Evolutionary conservation across 495 filamentous ascomycete species (phyloP), one percentile per base, ranked within the genome.

Genomic region (Lasiosphaeria ovina): DNA sequence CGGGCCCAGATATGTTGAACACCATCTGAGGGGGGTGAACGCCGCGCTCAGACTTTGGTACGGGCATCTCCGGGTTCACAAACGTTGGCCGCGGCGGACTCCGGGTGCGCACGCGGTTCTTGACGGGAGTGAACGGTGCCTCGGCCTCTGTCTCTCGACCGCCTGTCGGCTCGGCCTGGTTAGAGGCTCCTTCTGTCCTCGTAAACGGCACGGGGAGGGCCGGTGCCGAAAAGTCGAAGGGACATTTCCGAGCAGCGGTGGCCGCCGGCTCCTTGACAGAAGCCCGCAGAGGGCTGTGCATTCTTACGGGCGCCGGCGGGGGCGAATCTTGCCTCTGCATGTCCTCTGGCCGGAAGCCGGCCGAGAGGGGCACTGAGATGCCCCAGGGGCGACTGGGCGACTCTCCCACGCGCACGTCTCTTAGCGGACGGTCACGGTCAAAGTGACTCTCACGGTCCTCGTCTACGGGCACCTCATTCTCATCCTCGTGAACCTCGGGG

Each of bases 321-420:
- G 76, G 80, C 0, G 79, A 79, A 8, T 70, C 65, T 7, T 74
- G 76, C 44, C 70, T 68, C 9, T 58, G 65, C 8, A 58, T 61
- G 8, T 69, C 69, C 32, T 70, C 65, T 12, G 65, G 33, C 55
- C 62, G 4, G 56, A 65, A 34, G 10, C 42, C 60, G 6, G 45
- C 60, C 10, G 48, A 57, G 32, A 62, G 10, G 33, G 69, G 92
- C 1, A 97, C 87, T 16, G 81, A 81, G 40, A 97, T 93, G 3
- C 92, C 92, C 92, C 92, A 97, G 34, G 92, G 92, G 33, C 92
- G 81, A 69, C 88, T 93, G 38, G 92, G 92, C 36, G 89, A 93
- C 70, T 97, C 92, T 16, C 92, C 92, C 32, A 97, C 84, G 6
- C 92, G 80, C 12, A 97, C 82, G 60, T 95, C 92, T 61, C 90